A percentile compares a stretch with the other conserved stretches of the same genome.
Evolutionary conservation across 148 eudicot species (phyloP).

Genomic region (Pharnaceum exiguum): DNA sequence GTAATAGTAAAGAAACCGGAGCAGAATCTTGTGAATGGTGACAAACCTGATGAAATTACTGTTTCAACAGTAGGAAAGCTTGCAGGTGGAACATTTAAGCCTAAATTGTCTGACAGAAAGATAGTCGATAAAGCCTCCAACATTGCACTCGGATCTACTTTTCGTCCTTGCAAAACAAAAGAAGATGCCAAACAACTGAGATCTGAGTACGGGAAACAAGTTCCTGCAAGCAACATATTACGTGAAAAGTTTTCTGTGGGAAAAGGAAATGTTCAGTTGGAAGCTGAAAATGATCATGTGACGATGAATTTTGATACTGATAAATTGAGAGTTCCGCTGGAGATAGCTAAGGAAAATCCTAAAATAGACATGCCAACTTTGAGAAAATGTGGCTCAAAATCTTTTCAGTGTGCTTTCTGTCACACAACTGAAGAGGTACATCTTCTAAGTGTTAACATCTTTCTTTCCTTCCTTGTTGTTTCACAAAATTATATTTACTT

Average conservation of each 20-base stretch:
- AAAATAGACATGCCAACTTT: slow-evolving; percentile 20
- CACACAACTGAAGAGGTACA: slow-evolving; percentile 60
- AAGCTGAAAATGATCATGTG: slow-evolving; percentile 18
- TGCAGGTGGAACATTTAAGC: slow-evolving; percentile 9
- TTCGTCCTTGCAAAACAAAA: background rate
- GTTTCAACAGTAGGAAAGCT: slow-evolving; percentile 2
- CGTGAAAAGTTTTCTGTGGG: slow-evolving; percentile 17
- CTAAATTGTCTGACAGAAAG: slow-evolving; percentile 2
- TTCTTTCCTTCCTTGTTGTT: no score
- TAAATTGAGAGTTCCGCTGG: background rate
- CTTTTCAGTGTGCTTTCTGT: slow-evolving; percentile 69
- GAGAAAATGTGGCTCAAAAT: slow-evolving; percentile 38
- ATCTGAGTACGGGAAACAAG: slow-evolving; percentile 17
- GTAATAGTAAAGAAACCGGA: slow-evolving; percentile 10
- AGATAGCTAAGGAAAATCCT: slow-evolving; percentile 12
- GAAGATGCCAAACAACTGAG: slow-evolving; percentile 12
- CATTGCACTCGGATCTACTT: background rate
- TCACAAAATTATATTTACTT: background rate
- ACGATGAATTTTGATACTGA: background rate
- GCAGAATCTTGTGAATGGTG: slow-evolving; percentile 7
- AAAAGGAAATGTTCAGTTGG: slow-evolving; percentile 4
- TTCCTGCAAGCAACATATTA: slow-evolving; percentile 16
- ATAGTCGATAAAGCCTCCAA: background rate
- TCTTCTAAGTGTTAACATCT: slow-evolving; percentile 31
- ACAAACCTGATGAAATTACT: background rate